Evolutionary conservation across 225 moss, liverwort and hornwort genomes (phyloP).

Genomic region (Climacium dendroides): DNA sequence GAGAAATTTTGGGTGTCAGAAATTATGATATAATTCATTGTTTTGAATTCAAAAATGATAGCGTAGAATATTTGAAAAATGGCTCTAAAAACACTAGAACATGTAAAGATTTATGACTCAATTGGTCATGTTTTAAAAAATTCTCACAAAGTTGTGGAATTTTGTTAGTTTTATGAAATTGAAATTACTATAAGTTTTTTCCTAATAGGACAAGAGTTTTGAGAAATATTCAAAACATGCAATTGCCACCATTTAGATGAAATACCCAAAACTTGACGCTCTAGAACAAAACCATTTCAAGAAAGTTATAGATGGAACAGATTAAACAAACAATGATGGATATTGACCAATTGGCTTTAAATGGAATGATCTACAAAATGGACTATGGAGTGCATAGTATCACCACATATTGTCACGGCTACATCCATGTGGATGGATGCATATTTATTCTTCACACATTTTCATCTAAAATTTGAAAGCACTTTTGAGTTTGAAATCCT

Average conservation of each 20-base stretch:
- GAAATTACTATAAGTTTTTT: not conserved
- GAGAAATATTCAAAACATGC: not conserved
- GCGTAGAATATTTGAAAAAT: not conserved
- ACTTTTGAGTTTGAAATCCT: too few relatives aligned
- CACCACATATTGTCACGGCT: not conserved
- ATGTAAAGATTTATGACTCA: not conserved
- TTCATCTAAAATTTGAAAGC: not conserved
- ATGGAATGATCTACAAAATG: accelerated
- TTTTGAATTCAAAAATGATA: not conserved
- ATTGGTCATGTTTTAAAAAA: accelerated
- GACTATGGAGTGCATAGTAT: not conserved
- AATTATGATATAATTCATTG: too few relatives aligned
- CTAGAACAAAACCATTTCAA: not conserved
- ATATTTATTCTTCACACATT: not conserved
- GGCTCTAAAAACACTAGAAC: not conserved
- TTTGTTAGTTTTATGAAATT: not conserved
- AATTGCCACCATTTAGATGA: not conserved
- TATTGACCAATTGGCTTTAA: not conserved
- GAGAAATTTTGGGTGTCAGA: too few relatives aligned
- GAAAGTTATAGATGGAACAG: not conserved
- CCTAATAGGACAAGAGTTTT: not conserved
- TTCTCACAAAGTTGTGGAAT: not conserved
- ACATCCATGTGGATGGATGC: not conserved
- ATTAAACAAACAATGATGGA: not conserved
- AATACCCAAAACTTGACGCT: not conserved